Percentiles rank a stretch among this genome's conserved stretches.
Conservation (phyloP, 352 stramenopile genomes). For the Pythium dissimile region DNA sequence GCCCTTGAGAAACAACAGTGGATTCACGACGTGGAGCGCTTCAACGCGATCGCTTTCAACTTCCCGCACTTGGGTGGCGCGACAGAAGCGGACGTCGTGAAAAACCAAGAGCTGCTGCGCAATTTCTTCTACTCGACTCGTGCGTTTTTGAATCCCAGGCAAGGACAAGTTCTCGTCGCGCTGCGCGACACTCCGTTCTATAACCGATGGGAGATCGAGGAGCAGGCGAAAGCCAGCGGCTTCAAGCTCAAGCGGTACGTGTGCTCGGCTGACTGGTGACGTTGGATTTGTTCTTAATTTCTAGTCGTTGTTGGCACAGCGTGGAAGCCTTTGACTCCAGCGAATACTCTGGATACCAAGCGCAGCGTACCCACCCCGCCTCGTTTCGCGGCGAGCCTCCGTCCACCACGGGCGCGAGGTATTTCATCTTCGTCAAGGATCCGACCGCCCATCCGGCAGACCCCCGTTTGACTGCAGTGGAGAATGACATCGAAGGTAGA, state of each 20-base stretch:
- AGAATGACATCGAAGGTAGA: not conserved
- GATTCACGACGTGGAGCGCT: conserved; percentile 38
- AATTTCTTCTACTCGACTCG: conserved; percentile 75
- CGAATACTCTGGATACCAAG: conserved; percentile 73
- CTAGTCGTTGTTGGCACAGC: conserved; percentile 17
- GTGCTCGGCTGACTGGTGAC: not conserved
- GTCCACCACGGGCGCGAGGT: conserved; percentile 59
- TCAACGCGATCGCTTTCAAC: conserved; percentile 81
- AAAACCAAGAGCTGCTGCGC: conserved; percentile 76
- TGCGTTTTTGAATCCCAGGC: conserved; percentile 49
- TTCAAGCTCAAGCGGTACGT: conserved; percentile 63
- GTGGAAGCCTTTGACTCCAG: conserved; percentile 59
- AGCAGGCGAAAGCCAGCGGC: conserved; percentile 56
- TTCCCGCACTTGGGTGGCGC: conserved; percentile 83
- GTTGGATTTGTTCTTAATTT: not conserved
- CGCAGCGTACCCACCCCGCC: conserved; percentile 71
- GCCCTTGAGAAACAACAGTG: conserved; percentile 53
- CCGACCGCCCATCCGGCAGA: conserved; percentile 28
- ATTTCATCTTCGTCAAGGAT: conserved; percentile 65
- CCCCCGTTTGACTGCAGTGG: conserved; percentile 11
- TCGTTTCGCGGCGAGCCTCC: conserved; percentile 72
- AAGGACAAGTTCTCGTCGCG: conserved; percentile 68
- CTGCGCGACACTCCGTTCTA: conserved; percentile 81
- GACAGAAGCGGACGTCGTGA: conserved; percentile 77
- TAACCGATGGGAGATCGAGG: conserved; percentile 79